A percentile compares a stretch with the other conserved stretches of the same genome.
phyloP scores from a whole-genome alignment of 331 rosid genomes.

The Telfairia occidentalis region DNA sequence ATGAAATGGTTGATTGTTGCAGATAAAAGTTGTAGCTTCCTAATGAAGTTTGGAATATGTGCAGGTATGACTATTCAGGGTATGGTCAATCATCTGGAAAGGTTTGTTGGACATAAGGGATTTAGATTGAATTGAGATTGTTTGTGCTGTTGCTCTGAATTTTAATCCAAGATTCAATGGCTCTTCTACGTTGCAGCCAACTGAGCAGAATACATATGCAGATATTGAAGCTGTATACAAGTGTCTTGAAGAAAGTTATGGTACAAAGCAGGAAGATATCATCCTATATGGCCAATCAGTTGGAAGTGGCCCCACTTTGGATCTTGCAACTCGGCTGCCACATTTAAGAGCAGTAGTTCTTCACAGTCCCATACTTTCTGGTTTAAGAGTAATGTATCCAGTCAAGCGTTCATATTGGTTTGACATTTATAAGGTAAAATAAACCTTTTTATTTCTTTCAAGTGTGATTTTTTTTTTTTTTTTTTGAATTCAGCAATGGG shows the following conservation, averaged over 20 bases:
- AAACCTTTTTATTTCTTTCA: conserved; percentile 1
- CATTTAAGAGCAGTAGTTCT: conserved; percentile 77
- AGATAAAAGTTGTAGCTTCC: neutral
- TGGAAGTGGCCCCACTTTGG: conserved; percentile 96
- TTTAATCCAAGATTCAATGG: neutral
- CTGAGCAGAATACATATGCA: conserved; percentile 91
- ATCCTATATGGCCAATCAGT: conserved; percentile 93
- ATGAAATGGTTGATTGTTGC: neutral
- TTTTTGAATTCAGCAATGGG: no score
- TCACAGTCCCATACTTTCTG: conserved; percentile 94
- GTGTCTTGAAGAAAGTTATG: conserved; percentile 87
- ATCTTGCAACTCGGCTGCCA: conserved; percentile 81
- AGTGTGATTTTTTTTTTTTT: no score
- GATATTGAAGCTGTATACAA: conserved; percentile 91
- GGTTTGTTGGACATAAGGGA: conserved; percentile 42
- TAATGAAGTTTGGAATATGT: conserved; percentile 2
- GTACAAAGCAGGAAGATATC: conserved; percentile 82
- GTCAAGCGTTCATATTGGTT: conserved; percentile 90
- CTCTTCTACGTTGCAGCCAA: conserved; percentile 53
- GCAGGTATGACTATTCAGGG: conserved; percentile 97
- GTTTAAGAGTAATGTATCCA: conserved; percentile 94
- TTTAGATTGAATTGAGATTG: conserved; percentile 5
- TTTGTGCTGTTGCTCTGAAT: conserved; percentile 4
- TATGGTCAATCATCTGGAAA: conserved; percentile 97
- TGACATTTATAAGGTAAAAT: conserved; percentile 77